Conservation (phyloP, 2,329 filamentous ascomycete genomes). For the Stemphylium vesicarium region DNA sequence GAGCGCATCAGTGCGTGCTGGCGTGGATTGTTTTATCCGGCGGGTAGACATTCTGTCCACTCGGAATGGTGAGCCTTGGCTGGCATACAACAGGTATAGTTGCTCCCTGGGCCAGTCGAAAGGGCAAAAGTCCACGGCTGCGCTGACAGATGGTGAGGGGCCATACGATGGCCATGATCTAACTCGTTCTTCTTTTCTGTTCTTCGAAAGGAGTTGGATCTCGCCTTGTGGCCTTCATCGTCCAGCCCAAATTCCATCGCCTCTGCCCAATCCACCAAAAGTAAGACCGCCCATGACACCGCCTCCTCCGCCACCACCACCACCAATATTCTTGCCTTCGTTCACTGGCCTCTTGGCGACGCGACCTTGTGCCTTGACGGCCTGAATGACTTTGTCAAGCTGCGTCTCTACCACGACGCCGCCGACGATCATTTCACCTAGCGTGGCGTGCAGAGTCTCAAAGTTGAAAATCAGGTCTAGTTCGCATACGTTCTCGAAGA, state of each 20-base stretch:
- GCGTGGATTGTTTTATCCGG: too few relatives aligned
- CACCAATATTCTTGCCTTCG: constrained; percentile 57
- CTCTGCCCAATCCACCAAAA: constrained; percentile 39
- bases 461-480: constrained; percentile 99
- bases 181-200: neutral
- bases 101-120: too few relatives aligned
- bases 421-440: constrained; percentile 94
- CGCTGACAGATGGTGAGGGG: too few relatives aligned
- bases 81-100: too few relatives aligned
- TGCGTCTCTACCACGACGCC: constrained; percentile 94
- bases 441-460: constrained; percentile 88
- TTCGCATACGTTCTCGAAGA: constrained; percentile 99
- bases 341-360: constrained; percentile 82
- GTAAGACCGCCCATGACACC: constrained; percentile 26
- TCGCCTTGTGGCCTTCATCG: constrained; percentile 24
- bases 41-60: too few relatives aligned
- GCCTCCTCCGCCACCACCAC: constrained; percentile 17
- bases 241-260: constrained; percentile 42
- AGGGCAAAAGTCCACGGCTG: too few relatives aligned
- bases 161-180: too few relatives aligned
- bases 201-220: neutral
- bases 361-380: constrained; percentile 75
- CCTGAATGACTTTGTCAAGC: constrained; percentile 84
- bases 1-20: too few relatives aligned
- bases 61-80: too few relatives aligned